These are phyloP conservation scores for Mycotypha africana DNA, from an alignment of 371 early-diverging fungal genomes.

Conservation along the genomic window DNA sequence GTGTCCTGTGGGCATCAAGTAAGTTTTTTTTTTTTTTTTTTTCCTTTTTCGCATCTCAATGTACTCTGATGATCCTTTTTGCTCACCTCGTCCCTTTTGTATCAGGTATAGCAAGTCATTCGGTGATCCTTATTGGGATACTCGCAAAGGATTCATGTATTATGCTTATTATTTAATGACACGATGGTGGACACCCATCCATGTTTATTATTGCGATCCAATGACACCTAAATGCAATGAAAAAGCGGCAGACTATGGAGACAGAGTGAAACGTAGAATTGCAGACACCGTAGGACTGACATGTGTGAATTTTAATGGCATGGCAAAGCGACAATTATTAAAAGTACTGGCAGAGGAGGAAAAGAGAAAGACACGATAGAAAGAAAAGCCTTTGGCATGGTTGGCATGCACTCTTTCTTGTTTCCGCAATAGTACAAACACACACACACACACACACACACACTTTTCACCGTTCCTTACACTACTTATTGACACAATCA, in stretches of 20 bases:
- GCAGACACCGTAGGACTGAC: conserved; percentile 17
- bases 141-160: conserved; percentile 37
- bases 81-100: too few species aligned
- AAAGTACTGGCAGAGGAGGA: conserved; percentile 8
- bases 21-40: neutral
- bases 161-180: conserved; percentile 45
- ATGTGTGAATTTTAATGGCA: conserved; percentile 37
- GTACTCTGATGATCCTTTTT: too few species aligned
- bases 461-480: too few species aligned
- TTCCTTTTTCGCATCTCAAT: neutral
- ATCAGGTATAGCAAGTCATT: conserved; percentile 23
- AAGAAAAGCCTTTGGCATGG: too few species aligned
- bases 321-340: conserved; percentile 32
- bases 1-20: conserved; percentile 40
- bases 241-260: conserved; percentile 19
- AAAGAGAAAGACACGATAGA: too few species aligned
- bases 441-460: too few species aligned
- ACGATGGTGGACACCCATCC: conserved; percentile 32
- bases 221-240: conserved; percentile 12
- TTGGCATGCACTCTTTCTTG: too few species aligned
- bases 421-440: too few species aligned
- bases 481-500: too few species aligned
- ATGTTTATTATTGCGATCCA: conserved; percentile 28
- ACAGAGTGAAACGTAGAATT: conserved; percentile 23
- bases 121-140: conserved; percentile 46